Base-by-base conservation (phyloP, 2,329 filamentous ascomycete species). In the Cladosporium oxysporum region DNA sequence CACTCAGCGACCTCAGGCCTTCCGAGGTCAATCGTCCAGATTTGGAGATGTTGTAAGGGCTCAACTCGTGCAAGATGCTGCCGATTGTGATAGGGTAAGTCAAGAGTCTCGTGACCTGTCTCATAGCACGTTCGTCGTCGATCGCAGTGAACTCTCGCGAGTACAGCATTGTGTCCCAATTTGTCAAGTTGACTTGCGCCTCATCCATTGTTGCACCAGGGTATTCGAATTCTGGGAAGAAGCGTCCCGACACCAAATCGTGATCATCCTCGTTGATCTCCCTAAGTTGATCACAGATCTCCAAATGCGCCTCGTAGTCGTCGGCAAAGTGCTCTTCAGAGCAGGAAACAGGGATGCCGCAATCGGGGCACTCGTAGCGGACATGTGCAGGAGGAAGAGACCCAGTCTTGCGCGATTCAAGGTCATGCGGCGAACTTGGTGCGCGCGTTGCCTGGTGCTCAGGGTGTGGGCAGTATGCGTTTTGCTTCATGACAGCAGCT, bases 251-350 rank as follows among this genome's bases (percentile, higher is more conserved):
- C 60, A 91, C 85, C 71, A 99, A 80, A 77, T 99, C 95, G 76
- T 99, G 96, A 72, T 99, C 95, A 75, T 99, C 95, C 80, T 99
- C 95, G 72, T 99, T 99, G 79, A 97, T 94, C 79, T 98, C 90
- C 70, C 90, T 85, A 65, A 99, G 82, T 0, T 91, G 91, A 74
- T 99, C 94, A 78, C 95, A 99, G 41, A 99, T 89, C 75, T 97
- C 87, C 67, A 99, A 79, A 78, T 99, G 95, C 21, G 89, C 86
- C 79, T 98, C 94, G 75, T 97, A 99, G 78, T 98, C 92, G 72
- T 96, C 92, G 76, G 91, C 92, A 91, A 94, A 98, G 77, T 99
- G 95, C 71, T 92, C 90, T 79, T 97, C 91, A 72, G 88, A 94
- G 81, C 95, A 99, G 76, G 95, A 96, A 7, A 97, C 89, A 0